Evolutionary conservation across 352 stramenopile genomes (phyloP).

Genomic region (Phytophthora meadii): DNA sequence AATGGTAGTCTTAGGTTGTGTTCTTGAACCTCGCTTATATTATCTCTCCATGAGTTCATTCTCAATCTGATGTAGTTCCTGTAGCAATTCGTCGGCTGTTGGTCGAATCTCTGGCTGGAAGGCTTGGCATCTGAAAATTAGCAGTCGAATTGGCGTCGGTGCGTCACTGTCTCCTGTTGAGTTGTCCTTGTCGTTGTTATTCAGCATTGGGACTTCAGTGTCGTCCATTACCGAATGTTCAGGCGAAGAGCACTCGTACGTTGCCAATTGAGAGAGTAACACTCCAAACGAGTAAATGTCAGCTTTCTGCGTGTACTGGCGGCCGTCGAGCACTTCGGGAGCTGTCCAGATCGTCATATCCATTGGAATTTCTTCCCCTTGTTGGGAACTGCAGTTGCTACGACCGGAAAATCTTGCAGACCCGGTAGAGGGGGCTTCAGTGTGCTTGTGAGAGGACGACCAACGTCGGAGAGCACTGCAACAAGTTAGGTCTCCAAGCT

Average conservation of each 20-base stretch:
- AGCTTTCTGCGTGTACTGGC: slow-evolving; percentile 53
- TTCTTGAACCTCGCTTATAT: slow-evolving; percentile 8
- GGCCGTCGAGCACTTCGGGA: slow-evolving; percentile 49
- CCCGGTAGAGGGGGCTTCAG: slow-evolving; percentile 1
- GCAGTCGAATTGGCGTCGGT: slow-evolving; percentile 40
- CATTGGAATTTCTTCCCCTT: slow-evolving; percentile 42
- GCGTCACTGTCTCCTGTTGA: slow-evolving; percentile 24
- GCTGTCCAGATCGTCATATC: slow-evolving; percentile 62
- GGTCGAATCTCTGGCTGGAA: slow-evolving; percentile 55
- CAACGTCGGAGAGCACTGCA: slow-evolving; percentile 47
- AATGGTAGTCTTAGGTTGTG: slow-evolving; percentile 22
- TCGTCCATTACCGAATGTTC: slow-evolving; percentile 47
- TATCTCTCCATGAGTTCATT: slow-evolving; percentile 27
- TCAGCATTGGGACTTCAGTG: slow-evolving; percentile 49
- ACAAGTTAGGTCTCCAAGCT: slow-evolving; percentile 54
- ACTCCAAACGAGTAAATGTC: slow-evolving; percentile 60
- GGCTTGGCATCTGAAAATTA: slow-evolving; percentile 50
- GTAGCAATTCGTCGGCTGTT: slow-evolving; percentile 40
- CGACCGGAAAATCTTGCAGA: slow-evolving; percentile 12
- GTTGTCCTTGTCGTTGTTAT: slow-evolving; percentile 28
- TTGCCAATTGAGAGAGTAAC: slow-evolving; percentile 43
- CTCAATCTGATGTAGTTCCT: slow-evolving; percentile 41
- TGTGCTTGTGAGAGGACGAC: slow-evolving; percentile 42
- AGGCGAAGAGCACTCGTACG: slow-evolving; percentile 48
- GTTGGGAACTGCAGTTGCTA: slow-evolving; percentile 25